Evolutionary conservation across 2,329 filamentous ascomycete genomes (phyloP).

Genomic region (Penicillium sp.): DNA sequence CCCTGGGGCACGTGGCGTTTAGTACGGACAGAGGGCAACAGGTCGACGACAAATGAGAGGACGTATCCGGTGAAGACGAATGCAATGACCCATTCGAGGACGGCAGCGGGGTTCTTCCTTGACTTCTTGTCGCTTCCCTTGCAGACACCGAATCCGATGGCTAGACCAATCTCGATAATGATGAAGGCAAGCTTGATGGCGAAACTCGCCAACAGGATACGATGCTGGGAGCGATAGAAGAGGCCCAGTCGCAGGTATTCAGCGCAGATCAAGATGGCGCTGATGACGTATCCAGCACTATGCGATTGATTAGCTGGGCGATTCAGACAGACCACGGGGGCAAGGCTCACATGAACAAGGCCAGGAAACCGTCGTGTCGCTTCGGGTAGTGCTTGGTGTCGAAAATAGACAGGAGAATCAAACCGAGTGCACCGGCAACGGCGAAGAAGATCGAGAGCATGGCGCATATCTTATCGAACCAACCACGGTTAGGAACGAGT

Average conservation of each 20-base stretch:
- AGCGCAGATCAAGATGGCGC: conserved; percentile 81
- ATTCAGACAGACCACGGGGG: not conserved
- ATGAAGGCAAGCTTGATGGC: conserved; percentile 85
- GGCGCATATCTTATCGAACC: conserved; percentile 38
- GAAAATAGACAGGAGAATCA: conserved; percentile 81
- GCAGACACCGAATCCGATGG: conserved; percentile 60
- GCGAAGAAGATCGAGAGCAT: conserved; percentile 55
- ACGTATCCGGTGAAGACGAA: conserved; percentile 86
- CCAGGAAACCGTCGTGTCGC: conserved; percentile 71
- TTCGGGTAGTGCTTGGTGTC: conserved; percentile 66
- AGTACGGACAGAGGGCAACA: conserved; percentile 70
- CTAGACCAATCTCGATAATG: conserved; percentile 67
- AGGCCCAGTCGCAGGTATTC: conserved; percentile 84
- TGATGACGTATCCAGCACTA: conserved; percentile 70
- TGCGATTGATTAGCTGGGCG: not conserved
- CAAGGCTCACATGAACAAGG: conserved; percentile 64
- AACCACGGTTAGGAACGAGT: conserved; percentile 64
- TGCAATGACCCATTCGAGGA: conserved; percentile 75
- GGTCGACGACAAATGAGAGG: conserved; percentile 79
- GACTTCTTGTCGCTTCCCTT: conserved; percentile 43
- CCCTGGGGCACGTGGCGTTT: conserved; percentile 47
- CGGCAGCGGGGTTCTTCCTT: conserved; percentile 62
- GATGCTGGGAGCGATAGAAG: conserved; percentile 66
- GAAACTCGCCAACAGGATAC: conserved; percentile 71
- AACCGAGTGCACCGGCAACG: conserved; percentile 67